Conservation (phyloP, 225 moss, liverwort and hornwort species). For the Pseudoscleropodium purum region DNA sequence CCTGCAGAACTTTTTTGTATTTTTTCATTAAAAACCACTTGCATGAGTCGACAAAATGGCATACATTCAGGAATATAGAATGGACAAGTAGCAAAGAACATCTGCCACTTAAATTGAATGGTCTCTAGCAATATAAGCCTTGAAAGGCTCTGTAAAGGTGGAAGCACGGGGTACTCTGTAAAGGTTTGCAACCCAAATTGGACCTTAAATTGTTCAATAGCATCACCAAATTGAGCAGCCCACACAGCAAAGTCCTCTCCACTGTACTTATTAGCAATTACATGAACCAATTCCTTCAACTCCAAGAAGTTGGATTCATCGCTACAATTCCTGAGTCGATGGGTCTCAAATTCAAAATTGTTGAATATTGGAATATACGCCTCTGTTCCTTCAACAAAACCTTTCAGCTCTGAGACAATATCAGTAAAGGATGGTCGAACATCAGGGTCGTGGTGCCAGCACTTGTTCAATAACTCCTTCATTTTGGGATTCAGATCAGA, state of each 20-base stretch:
- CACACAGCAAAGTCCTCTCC: background rate
- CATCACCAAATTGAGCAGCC: too few relatives aligned
- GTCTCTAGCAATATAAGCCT: background rate
- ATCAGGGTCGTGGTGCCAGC: background rate
- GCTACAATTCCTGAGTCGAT: background rate
- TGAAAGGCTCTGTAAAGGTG: background rate
- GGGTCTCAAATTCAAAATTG: rapidly evolving
- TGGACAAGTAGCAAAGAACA: background rate
- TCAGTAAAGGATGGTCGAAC: background rate
- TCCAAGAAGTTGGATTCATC: background rate
- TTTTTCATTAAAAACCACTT: rapidly evolving
- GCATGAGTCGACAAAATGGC: background rate
- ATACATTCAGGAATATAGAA: background rate
- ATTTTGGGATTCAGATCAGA: background rate
- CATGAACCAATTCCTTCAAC: background rate
- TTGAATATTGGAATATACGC: background rate
- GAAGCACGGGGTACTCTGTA: background rate
- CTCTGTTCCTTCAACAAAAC: background rate
- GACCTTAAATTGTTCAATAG: background rate
- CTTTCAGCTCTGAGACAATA: background rate
- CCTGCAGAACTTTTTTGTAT: rapidly evolving
- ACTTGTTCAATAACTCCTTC: background rate
- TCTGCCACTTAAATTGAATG: background rate
- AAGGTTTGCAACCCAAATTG: background rate
- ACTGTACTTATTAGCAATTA: background rate